Evolutionary conservation across 1,284 basidiomycete genomes (phyloP).

Genomic region (Ganoderma sinense): DNA sequence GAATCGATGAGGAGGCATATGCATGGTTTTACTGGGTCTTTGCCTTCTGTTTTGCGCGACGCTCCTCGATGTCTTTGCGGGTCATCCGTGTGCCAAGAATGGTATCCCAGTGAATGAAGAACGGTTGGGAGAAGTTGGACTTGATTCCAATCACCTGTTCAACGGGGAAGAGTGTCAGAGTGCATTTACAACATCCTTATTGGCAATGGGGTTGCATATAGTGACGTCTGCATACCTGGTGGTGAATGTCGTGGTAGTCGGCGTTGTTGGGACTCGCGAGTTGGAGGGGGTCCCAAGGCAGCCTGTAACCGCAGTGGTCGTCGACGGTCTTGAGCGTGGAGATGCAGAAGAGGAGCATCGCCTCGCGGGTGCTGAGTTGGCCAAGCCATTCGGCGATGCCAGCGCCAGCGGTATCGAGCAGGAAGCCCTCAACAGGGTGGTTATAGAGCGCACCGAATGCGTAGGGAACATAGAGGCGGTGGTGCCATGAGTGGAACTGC

Average conservation of each 20-base stretch:
- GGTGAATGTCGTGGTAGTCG: conserved; percentile 99
- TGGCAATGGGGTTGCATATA: neutral
- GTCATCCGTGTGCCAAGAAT: conserved; percentile 87
- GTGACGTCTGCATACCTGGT: conserved; percentile 65
- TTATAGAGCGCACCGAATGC: conserved; percentile 98
- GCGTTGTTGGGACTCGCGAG: conserved; percentile 92
- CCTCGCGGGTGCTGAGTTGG: conserved; percentile 83
- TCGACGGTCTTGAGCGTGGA: conserved; percentile 96
- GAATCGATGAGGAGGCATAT: neutral
- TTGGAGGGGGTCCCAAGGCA: conserved; percentile 93
- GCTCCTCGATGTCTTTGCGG: conserved; percentile 65
- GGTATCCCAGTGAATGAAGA: conserved; percentile 89
- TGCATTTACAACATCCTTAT: neutral
- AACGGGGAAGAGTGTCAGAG: neutral
- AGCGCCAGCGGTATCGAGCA: conserved; percentile 90
- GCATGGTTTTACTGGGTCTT: conserved; percentile 17
- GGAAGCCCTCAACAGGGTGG: conserved; percentile 91
- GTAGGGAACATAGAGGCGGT: conserved; percentile 96
- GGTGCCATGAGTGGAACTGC: conserved; percentile 94
- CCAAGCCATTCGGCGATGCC: conserved; percentile 78
- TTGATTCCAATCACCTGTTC: conserved; percentile 88
- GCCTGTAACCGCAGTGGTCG: conserved; percentile 93
- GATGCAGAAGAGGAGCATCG: conserved; percentile 86
- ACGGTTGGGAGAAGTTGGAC: conserved; percentile 95
- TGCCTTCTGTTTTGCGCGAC: conserved; percentile 41